These are phyloP conservation scores for Haplosporangium sp. DNA, from an alignment of 371 early-diverging fungal genomes.

Conservation along the genomic window DNA sequence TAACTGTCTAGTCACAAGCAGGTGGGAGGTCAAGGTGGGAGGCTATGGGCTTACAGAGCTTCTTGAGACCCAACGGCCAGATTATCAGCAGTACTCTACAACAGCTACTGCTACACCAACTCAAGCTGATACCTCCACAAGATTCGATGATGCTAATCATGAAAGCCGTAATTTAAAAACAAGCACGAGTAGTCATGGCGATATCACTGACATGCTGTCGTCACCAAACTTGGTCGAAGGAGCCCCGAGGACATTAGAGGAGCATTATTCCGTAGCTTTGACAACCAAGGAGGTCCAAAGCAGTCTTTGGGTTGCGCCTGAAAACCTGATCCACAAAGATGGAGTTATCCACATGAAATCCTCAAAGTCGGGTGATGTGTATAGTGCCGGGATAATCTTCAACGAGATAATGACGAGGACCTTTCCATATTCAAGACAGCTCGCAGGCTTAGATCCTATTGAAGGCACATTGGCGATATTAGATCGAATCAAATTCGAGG, in stretches of 20 bases:
- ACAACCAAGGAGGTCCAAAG: constrained; percentile 31
- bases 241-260: constrained; percentile 16
- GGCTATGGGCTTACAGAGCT: constrained; percentile 61
- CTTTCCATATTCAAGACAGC: constrained; percentile 52
- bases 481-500: constrained; percentile 40
- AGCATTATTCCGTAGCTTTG: constrained; percentile 11
- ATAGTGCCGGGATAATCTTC: constrained; percentile 61
- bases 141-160: neutral
- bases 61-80: constrained; percentile 34
- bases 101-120: neutral
- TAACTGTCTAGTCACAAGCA: constrained; percentile 62
- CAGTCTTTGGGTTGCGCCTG: constrained; percentile 48
- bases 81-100: constrained; percentile 8
- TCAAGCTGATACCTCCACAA: neutral
- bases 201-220: constrained; percentile 1
- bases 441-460: constrained; percentile 20
- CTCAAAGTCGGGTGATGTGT: constrained; percentile 40
- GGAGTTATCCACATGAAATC: constrained; percentile 23
- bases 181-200: constrained; percentile 11
- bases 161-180: neutral
- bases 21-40: constrained; percentile 66
- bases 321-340: constrained; percentile 35
- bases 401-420: constrained; percentile 64
- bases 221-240: constrained; percentile 6
- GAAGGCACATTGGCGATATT: constrained; percentile 26